Evolutionary conservation across 148 eudicot species (phyloP).

Genomic region (Vaccinium corymbosum): DNA sequence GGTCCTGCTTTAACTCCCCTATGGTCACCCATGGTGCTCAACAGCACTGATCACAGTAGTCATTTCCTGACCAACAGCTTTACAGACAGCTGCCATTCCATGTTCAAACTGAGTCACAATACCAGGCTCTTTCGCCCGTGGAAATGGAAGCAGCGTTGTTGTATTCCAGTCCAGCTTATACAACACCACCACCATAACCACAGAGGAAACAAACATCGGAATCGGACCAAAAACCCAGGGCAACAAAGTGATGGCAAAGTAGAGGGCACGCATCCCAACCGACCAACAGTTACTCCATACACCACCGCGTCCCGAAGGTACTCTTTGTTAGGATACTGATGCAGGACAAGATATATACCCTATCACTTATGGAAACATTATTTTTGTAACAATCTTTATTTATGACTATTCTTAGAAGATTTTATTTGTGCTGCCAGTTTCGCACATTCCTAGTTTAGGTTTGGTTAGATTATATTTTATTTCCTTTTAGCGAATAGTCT

Average conservation of each 20-base stretch:
- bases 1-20: neutral
- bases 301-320: conserved; percentile 39
- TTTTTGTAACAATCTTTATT: no score
- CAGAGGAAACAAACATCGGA: conserved; percentile 63
- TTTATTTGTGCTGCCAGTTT: no score
- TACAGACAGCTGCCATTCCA: neutral
- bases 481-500: no score
- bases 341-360: no score
- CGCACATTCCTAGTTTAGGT: no score
- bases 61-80: neutral
- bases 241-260: conserved; percentile 51
- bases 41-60: neutral
- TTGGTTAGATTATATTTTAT: no score
- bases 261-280: conserved; percentile 45
- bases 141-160: conserved; percentile 41
- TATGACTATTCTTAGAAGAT: no score
- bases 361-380: no score
- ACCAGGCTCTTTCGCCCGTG: neutral
- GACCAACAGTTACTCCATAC: conserved; percentile 39
- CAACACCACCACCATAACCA: conserved; percentile 41
- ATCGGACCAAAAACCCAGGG: conserved; percentile 84
- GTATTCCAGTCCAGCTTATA: conserved; percentile 52
- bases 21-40: conserved; percentile 17
- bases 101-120: neutral
- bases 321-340: neutral